These are phyloP conservation scores for Umbelopsis ramanniana DNA, from an alignment of 192 early-diverging fungal genomes.

Conservation along the genomic window DNA sequence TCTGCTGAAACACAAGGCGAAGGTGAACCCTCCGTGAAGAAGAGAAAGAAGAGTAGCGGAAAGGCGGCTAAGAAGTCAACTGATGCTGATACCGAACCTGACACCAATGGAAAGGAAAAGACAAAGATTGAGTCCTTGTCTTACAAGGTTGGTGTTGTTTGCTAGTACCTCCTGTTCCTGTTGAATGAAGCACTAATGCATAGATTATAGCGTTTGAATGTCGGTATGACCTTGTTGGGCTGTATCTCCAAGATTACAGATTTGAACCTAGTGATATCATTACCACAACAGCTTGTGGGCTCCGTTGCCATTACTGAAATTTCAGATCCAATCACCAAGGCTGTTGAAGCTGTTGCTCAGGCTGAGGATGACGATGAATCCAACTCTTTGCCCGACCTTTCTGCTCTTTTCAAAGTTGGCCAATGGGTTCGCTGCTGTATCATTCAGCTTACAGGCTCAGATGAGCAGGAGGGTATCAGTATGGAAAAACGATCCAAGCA, in stretches of 20 bases:
- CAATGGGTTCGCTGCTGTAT: conserved; percentile 83
- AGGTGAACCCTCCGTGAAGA: conserved; percentile 57
- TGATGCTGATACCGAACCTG: conserved; percentile 28
- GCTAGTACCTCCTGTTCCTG: too few species aligned
- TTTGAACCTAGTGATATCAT: conserved; percentile 78
- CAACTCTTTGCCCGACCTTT: conserved; percentile 70
- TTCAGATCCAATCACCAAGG: conserved; percentile 69
- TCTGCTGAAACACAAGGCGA: conserved; percentile 42
- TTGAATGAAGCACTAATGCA: background rate
- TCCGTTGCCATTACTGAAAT: conserved; percentile 88
- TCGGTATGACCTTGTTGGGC: conserved; percentile 78
- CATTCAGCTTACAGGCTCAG: conserved; percentile 53
- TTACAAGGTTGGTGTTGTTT: conserved; percentile 55
- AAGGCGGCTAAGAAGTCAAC: conserved; percentile 52
- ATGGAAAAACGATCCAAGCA: conserved; percentile 43
- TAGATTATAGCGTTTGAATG: conserved; percentile 60
- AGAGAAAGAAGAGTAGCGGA: conserved; percentile 49
- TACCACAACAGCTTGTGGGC: conserved; percentile 87
- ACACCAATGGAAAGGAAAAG: conserved; percentile 33
- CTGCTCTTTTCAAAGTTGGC: conserved; percentile 74
- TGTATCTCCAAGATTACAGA: conserved; percentile 80
- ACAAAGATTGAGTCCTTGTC: conserved; percentile 50
- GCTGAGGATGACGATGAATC: conserved; percentile 60
- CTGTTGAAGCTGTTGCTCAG: conserved; percentile 70
- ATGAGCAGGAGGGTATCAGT: conserved; percentile 29